phyloP scores from a whole-genome alignment of 345 rosid genomes.

The Leavenworthia alabamica region DNA sequence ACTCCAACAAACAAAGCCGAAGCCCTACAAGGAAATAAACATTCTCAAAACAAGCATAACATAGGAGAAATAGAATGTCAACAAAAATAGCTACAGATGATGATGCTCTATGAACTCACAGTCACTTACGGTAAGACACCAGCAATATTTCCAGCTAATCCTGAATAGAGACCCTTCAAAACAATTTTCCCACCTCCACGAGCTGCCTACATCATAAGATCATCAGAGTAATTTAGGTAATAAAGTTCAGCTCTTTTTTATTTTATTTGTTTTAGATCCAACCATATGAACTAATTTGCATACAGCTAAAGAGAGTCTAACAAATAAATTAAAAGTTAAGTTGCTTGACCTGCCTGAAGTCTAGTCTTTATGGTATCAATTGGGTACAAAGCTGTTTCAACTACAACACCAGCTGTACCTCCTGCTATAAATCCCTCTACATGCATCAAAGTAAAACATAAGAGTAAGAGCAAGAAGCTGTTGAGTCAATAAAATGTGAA shows the following conservation, averaged over 20 bases:
- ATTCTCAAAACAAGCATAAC: too few species aligned
- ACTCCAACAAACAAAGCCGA: conserved; percentile 94
- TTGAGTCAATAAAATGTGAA: not conserved
- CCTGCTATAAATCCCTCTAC: conserved; percentile 94
- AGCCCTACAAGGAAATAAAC: conserved; percentile 76
- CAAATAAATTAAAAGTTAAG: not conserved
- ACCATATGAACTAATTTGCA: not conserved
- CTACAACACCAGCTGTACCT: conserved; percentile 94
- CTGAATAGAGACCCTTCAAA: conserved; percentile 89
- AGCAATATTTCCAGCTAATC: conserved; percentile 83
- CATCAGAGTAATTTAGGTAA: not conserved
- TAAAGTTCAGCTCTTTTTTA: not conserved
- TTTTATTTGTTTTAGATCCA: not conserved
- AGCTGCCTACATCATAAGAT: conserved; percentile 53
- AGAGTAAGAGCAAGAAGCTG: not conserved
- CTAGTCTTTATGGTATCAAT: conserved; percentile 92
- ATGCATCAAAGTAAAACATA: not conserved
- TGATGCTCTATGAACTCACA: too few species aligned
- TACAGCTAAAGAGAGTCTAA: conserved; percentile 7
- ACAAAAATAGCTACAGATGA: not conserved
- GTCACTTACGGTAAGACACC: conserved; percentile 90
- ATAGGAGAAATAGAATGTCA: not conserved
- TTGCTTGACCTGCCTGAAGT: conserved; percentile 66
- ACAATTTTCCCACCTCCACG: conserved; percentile 80
- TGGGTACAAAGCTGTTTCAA: conserved; percentile 88